phyloP scores from a whole-genome alignment of 164 flowering plant genomes.

The Hamamelis virginiana region DNA sequence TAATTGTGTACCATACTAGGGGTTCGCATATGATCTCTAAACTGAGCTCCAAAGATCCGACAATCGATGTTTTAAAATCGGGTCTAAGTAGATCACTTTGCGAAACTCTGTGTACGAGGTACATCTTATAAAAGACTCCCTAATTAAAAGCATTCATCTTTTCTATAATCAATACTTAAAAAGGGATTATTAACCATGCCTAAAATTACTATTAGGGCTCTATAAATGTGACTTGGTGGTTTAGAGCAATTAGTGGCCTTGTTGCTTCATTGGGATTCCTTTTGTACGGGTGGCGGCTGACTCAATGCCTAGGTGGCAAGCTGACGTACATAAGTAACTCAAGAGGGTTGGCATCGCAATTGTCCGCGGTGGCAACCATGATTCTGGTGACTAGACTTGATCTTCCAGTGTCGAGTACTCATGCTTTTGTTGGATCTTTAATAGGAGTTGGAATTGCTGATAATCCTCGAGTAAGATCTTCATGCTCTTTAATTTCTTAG shows the following conservation, averaged over 20 bases:
- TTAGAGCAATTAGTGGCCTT: conserved; percentile 24
- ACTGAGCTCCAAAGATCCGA: too few species aligned
- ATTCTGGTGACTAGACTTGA: conserved; percentile 14
- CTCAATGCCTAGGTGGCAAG: conserved; percentile 29
- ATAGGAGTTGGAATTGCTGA: conserved; percentile 31
- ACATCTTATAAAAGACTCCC: too few species aligned
- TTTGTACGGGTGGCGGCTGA: conserved; percentile 22
- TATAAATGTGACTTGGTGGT: conserved; percentile 18
- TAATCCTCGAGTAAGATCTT: conserved; percentile 16
- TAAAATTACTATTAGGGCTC: conserved; percentile 12
- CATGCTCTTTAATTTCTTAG: background rate
- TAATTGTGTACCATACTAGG: too few species aligned
- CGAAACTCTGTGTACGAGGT: too few species aligned
- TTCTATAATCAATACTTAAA: too few species aligned
- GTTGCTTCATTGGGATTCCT: conserved; percentile 25
- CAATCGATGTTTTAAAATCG: too few species aligned
- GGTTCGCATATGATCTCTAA: too few species aligned
- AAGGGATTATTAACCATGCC: background rate
- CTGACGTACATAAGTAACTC: conserved; percentile 29
- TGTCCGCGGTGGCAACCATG: conserved; percentile 23
- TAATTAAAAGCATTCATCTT: too few species aligned
- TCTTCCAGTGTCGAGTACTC: conserved; percentile 24
- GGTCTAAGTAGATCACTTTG: too few species aligned
- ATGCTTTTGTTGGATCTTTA: conserved; percentile 26
- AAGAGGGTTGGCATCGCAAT: conserved; percentile 25